These are phyloP conservation scores for Apiotrichum porosum DNA, from an alignment of 1,284 basidiomycete species.

Conservation along the genomic window DNA sequence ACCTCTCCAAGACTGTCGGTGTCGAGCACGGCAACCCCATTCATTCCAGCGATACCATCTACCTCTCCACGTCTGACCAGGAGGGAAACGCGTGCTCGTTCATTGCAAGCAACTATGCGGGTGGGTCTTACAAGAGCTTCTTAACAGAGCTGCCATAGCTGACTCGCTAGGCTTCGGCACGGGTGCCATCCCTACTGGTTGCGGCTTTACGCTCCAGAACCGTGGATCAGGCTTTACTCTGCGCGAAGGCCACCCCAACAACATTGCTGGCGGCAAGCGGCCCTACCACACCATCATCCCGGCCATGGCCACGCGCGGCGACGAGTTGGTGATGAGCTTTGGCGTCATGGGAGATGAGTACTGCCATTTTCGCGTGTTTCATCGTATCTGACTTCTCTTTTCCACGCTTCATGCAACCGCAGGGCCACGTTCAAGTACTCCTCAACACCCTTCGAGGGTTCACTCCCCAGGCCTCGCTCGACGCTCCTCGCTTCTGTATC, in stretches of 20 bases:
- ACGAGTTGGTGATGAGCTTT: conserved; percentile 79
- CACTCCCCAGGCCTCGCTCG: conserved; percentile 75
- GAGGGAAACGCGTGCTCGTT: conserved; percentile 85
- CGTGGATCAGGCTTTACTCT: conserved; percentile 81
- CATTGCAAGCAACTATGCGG: conserved; percentile 80
- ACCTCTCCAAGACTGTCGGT: conserved; percentile 61
- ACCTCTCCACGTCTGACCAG: conserved; percentile 79
- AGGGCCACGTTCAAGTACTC: conserved; percentile 55
- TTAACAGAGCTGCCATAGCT: background rate
- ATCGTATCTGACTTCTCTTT: too few relatives aligned
- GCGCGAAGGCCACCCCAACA: conserved; percentile 76
- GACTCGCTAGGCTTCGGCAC: conserved; percentile 51
- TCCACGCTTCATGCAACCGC: conserved; percentile 19
- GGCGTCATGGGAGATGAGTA: conserved; percentile 72
- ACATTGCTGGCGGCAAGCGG: conserved; percentile 71
- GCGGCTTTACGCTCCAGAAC: conserved; percentile 94
- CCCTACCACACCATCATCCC: conserved; percentile 94
- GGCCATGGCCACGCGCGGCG: conserved; percentile 68
- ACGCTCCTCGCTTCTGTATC: conserved; percentile 89
- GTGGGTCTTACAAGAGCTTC: conserved; percentile 49
- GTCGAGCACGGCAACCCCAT: conserved; percentile 57
- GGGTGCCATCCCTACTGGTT: conserved; percentile 78
- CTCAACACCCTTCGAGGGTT: conserved; percentile 77
- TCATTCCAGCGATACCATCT: conserved; percentile 83
- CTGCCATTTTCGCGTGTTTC: too few relatives aligned